These are phyloP conservation scores for Pichia heedii DNA, from an alignment of 805 yeast genomes.

Conservation along the genomic window DNA sequence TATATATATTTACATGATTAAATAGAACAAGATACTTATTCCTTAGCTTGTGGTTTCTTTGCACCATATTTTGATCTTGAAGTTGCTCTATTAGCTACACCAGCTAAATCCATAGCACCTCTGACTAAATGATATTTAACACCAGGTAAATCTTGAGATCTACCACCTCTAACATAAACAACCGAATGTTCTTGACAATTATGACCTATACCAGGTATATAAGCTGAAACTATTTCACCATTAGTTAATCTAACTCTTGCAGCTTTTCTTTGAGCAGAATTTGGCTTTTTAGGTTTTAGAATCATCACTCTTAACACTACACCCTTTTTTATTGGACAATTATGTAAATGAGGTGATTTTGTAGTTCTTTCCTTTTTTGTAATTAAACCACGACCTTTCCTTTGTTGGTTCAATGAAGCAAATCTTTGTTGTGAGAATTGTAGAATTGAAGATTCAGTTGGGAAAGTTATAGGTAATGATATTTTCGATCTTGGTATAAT, in stretches of 20 bases:
- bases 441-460: slow-evolving; percentile 10
- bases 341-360: slow-evolving; percentile 73
- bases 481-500: no score
- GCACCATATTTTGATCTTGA: slow-evolving; percentile 93
- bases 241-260: slow-evolving; percentile 89
- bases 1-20: no score
- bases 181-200: slow-evolving; percentile 97
- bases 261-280: slow-evolving; percentile 95
- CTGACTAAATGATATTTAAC: slow-evolving; percentile 89
- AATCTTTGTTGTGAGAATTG: slow-evolving; percentile 33
- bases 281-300: slow-evolving; percentile 95
- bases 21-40: slow-evolving; percentile 7
- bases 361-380: slow-evolving; percentile 32
- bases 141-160: slow-evolving; percentile 97
- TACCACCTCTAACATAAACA: slow-evolving; percentile 94
- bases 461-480: no score
- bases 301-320: slow-evolving; percentile 92
- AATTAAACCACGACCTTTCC: slow-evolving; percentile 48
- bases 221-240: slow-evolving; percentile 83
- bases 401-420: slow-evolving; percentile 73
- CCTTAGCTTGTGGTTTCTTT: slow-evolving; percentile 59
- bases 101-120: slow-evolving; percentile 88
- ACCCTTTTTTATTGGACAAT: slow-evolving; percentile 84
- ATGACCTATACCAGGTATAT: slow-evolving; percentile 98
- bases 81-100: slow-evolving; percentile 86